Evolutionary conservation across 2,329 filamentous ascomycete species (phyloP).

Genomic region (Hypoxylon sp.): DNA sequence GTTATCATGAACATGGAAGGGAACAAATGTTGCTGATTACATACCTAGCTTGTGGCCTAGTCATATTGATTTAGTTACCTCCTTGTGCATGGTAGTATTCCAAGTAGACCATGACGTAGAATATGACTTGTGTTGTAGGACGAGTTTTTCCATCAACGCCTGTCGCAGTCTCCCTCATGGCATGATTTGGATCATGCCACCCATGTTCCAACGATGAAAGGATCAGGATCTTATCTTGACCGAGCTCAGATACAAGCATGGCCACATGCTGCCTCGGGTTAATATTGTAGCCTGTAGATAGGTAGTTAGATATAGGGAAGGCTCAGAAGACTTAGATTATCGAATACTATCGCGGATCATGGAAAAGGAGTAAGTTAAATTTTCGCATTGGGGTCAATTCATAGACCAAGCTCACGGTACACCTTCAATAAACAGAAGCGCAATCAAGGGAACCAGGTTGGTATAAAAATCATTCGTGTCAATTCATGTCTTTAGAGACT

Average conservation of each 20-base stretch:
- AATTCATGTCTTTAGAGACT: slow-evolving; percentile 44
- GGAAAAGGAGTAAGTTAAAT: neutral
- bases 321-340: neutral
- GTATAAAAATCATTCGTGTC: slow-evolving; percentile 22
- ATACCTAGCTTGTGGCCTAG: neutral
- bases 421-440: neutral
- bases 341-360: neutral
- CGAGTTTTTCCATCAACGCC: neutral
- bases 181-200: neutral
- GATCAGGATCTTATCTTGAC: slow-evolving; percentile 1
- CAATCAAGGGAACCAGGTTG: neutral
- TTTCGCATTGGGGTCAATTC: neutral
- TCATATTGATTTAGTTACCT: neutral
- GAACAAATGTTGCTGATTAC: neutral
- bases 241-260: neutral
- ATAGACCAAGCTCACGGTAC: neutral
- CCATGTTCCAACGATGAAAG: neutral
- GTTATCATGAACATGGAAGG: neutral
- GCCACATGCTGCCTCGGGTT: neutral
- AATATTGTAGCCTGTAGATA: neutral
- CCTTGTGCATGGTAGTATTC: neutral
- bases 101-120: neutral
- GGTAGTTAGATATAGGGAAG: neutral
- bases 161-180: neutral
- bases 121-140: neutral